Conservation (phyloP, 805 yeast species). For the Komagataella populi region DNA sequence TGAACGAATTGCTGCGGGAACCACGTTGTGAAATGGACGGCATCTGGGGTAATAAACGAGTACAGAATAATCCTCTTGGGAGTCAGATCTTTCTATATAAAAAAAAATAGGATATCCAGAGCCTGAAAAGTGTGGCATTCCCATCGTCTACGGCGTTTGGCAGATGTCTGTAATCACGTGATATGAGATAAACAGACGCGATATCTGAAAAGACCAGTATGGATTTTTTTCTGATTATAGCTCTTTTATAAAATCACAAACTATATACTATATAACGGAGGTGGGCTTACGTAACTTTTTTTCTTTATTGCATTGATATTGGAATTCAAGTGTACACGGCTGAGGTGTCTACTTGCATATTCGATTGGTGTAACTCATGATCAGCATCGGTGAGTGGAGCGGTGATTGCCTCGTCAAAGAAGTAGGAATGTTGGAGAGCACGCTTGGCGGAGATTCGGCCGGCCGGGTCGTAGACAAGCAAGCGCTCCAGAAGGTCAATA, state of each 20-base stretch:
- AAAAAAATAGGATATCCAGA: background rate
- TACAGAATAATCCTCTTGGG: background rate
- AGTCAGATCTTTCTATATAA: background rate
- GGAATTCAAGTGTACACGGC: slow-evolving; percentile 14
- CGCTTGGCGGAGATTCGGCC: slow-evolving; percentile 88
- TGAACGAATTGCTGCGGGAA: background rate
- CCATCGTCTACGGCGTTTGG: background rate
- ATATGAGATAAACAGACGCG: background rate
- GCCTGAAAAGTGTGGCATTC: background rate
- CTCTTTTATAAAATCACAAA: background rate
- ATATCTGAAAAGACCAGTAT: no score
- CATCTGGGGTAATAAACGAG: background rate
- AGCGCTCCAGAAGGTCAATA: slow-evolving; percentile 62
- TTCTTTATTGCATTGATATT: background rate
- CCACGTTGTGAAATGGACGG: background rate
- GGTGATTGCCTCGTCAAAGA: slow-evolving; percentile 33
- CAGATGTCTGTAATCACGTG: background rate
- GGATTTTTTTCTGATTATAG: background rate
- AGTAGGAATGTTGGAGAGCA: slow-evolving; percentile 82
- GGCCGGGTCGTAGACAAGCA: slow-evolving; percentile 87
- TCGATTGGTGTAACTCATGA: slow-evolving; percentile 19
- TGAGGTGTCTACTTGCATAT: slow-evolving; percentile 22
- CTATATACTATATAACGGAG: background rate
- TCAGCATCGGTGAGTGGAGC: slow-evolving; percentile 3
- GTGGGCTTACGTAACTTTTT: background rate